Evolutionary conservation across 2,329 filamentous ascomycete genomes (phyloP), one percentile per base, ranked within the genome.

Genomic region (Fusarium anthophilum): DNA sequence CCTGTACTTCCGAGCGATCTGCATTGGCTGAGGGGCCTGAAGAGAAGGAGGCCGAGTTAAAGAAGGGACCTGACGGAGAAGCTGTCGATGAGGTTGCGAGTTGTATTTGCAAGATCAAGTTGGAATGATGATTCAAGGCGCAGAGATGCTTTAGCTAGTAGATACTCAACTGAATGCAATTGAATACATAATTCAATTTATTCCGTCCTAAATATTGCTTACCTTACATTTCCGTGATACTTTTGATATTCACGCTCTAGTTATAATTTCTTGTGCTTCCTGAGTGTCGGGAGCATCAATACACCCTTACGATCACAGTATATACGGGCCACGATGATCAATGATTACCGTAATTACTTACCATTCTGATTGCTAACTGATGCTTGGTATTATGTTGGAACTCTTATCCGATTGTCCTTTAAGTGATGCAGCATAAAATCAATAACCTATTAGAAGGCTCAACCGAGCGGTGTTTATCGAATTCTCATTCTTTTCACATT

Each of bases 1-100:
- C 4, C 17, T 0, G 35, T 18, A 37, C 8, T 37, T 37, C 15
- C 1, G 8, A 24, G 15, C 4, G n/a, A 20, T 2, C 5, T 11
- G 11, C 3, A 5, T 7, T 12, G 22, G n/a, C 11, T 3, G 15
- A 24, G 15, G 7, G 2, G 8, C 5, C 15, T 35, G 22, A 51
- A 17, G 12, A 37, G 15, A 8, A 24, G 15, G 8, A 32, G 15
- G 17, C 8, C 8, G 13, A 8, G 5, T 15, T 14, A 0, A 48
- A 17, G 6, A 15, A 48, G 26, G 20, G 7, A 17, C 17, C 10
- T n/a, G 6, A 15, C 0, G 8, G 1, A 17, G 26, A 14, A 12
- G 0, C 20, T 13, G 11, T 18, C 5, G 17, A 51, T 4, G n/a
- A 51, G 11, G 5, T 18, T 5, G 11, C 15, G 15, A 17, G 4